A percentile compares a stretch with the other conserved stretches of the same genome.
Conservation (phyloP, 495 filamentous ascomycete species). For the Hypoxylon rickii region DNA sequence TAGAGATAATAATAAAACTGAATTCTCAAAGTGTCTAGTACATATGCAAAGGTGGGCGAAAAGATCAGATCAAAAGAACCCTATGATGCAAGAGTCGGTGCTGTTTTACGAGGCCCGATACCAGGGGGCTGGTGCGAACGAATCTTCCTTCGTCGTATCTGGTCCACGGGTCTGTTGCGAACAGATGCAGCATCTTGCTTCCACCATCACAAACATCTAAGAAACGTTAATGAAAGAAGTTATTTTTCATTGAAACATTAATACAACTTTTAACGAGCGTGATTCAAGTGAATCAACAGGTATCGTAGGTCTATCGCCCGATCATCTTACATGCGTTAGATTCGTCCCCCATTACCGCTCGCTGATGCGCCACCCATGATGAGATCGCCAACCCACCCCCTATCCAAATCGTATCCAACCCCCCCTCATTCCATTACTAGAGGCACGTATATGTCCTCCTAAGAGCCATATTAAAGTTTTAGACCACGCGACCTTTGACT, state of each 20-base stretch:
- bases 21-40: too few species aligned
- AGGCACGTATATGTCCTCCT: background rate
- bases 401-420: background rate
- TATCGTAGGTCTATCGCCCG: conserved; percentile 13
- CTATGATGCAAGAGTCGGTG: too few species aligned
- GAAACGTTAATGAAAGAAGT: background rate
- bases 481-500: conserved; percentile 37
- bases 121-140: too few species aligned
- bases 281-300: conserved; percentile 24
- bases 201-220: too few species aligned
- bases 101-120: too few species aligned
- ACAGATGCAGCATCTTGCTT: too few species aligned
- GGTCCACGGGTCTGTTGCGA: too few species aligned
- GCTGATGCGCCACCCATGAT: conserved; percentile 5
- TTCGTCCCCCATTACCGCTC: conserved; percentile 7
- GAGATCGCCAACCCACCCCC: background rate
- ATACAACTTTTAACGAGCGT: conserved; percentile 9
- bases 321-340: conserved; percentile 17
- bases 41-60: too few species aligned
- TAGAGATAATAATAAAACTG: too few species aligned
- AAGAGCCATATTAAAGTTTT: conserved; percentile 7
- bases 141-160: too few species aligned
- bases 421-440: background rate
- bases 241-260: conserved; percentile 10
- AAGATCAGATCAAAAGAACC: too few species aligned